phyloP scores from a whole-genome alignment of 164 flowering plant genomes.

The Vitis riparia region DNA sequence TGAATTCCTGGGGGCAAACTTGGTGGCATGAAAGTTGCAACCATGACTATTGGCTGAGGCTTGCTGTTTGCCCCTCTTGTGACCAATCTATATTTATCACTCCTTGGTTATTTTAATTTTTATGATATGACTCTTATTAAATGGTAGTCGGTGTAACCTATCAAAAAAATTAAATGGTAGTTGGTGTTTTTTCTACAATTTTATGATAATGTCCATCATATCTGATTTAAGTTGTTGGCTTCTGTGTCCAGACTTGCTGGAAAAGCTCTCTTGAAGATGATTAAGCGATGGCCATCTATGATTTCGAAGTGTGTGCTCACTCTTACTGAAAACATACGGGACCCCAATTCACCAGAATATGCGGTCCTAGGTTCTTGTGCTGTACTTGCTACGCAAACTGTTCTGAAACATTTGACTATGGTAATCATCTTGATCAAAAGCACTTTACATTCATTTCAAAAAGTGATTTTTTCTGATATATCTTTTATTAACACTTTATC shows the following conservation, averaged over 20 bases:
- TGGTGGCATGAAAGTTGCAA: too few species aligned
- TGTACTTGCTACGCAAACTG: slow-evolving; percentile 74
- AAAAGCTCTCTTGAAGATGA: slow-evolving; percentile 77
- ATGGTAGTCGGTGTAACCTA: neutral
- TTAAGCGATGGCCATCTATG: slow-evolving; percentile 86
- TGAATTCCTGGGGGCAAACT: too few species aligned
- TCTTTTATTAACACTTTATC: slow-evolving; percentile 21
- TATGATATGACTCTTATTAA: too few species aligned
- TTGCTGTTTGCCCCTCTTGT: too few species aligned
- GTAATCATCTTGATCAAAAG: slow-evolving; percentile 34
- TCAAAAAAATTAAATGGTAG: too few species aligned
- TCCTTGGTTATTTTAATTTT: too few species aligned
- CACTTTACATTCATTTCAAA: slow-evolving; percentile 9
- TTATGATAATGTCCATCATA: neutral
- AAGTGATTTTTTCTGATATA: slow-evolving; percentile 18
- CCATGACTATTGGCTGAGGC: too few species aligned
- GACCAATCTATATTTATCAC: too few species aligned
- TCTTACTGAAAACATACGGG: slow-evolving; percentile 61
- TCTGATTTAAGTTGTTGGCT: slow-evolving; percentile 18
- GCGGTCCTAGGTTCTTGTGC: slow-evolving; percentile 90
- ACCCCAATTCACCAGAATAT: slow-evolving; percentile 69
- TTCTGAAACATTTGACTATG: slow-evolving; percentile 81
- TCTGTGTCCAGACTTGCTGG: slow-evolving; percentile 76
- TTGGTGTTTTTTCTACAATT: neutral
- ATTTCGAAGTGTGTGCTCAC: slow-evolving; percentile 75